Conservation (phyloP, 371 early-diverging fungal species). For the Homolaphlyctis polyrhiza region DNA sequence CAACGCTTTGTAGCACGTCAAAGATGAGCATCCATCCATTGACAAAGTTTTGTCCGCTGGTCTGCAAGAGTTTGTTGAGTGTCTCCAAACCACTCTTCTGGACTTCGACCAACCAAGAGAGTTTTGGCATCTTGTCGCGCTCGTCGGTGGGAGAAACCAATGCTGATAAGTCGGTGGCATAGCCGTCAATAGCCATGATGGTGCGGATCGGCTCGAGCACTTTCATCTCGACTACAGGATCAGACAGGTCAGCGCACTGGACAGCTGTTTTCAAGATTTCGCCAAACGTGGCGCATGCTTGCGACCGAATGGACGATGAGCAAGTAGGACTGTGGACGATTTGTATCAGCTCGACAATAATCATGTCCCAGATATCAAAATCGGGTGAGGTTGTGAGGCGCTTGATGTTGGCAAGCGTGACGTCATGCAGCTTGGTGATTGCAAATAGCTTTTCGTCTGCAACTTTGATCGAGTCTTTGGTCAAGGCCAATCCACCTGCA, state of each 20-base stretch:
- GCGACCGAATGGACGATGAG: slow-evolving; percentile 60
- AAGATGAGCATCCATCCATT: slow-evolving; percentile 87
- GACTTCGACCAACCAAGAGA: slow-evolving; percentile 55
- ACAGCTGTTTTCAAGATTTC: slow-evolving; percentile 74
- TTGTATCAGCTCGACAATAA: slow-evolving; percentile 71
- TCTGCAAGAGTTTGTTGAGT: slow-evolving; percentile 82
- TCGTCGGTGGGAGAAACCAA: slow-evolving; percentile 7
- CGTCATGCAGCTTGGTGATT: slow-evolving; percentile 70
- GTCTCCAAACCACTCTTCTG: slow-evolving; percentile 84
- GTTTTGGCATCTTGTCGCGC: neutral
- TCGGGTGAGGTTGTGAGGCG: slow-evolving; percentile 41
- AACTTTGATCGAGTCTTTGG: slow-evolving; percentile 19
- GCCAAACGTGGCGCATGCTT: slow-evolving; percentile 76
- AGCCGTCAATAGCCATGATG: slow-evolving; percentile 13
- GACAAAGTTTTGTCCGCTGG: slow-evolving; percentile 80
- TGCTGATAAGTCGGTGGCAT: neutral
- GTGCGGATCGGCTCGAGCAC: slow-evolving; percentile 36
- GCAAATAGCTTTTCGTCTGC: slow-evolving; percentile 76
- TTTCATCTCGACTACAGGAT: slow-evolving; percentile 52
- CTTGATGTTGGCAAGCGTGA: slow-evolving; percentile 63
- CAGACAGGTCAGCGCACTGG: slow-evolving; percentile 52
- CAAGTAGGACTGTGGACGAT: slow-evolving; percentile 62
- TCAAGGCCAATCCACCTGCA: neutral
- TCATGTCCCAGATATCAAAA: slow-evolving; percentile 59
- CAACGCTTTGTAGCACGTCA: slow-evolving; percentile 62